Percentiles rank a stretch among this genome's conserved stretches.
These are phyloP conservation scores for Alloteropsis semialata DNA, from an alignment of 176 grass and related monocot species.

Conservation along the genomic window DNA sequence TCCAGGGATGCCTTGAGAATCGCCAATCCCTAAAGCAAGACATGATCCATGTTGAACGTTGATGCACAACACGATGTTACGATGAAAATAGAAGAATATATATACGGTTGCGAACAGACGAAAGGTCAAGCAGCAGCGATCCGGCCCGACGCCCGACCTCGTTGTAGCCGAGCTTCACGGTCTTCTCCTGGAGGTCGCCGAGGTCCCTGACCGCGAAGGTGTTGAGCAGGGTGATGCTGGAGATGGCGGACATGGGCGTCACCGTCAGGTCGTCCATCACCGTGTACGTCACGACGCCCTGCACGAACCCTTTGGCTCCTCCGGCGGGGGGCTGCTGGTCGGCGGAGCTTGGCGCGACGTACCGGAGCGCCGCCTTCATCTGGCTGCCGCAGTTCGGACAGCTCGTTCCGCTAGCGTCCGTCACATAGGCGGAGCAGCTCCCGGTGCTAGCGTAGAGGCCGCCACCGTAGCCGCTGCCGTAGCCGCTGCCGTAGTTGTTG, in stretches of 20 bases:
- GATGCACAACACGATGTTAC: too few relatives aligned
- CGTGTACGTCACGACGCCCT: slow-evolving; percentile 32
- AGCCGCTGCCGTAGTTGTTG: neutral
- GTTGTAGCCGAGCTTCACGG: slow-evolving; percentile 2
- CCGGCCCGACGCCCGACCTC: neutral
- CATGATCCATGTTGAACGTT: neutral
- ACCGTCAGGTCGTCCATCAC: slow-evolving; percentile 31
- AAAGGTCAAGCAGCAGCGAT: too few relatives aligned
- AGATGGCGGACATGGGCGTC: slow-evolving; percentile 36
- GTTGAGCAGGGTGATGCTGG: slow-evolving; percentile 39
- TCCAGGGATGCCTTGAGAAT: slow-evolving; percentile 31
- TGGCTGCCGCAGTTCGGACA: neutral
- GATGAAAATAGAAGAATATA: too few relatives aligned
- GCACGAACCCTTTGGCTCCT: neutral
- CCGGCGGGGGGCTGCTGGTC: neutral
- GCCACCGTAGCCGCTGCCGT: too few relatives aligned
- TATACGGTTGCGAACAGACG: too few relatives aligned
- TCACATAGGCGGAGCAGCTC: neutral
- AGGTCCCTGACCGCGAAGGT: neutral
- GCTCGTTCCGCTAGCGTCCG: neutral
- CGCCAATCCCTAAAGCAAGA: neutral
- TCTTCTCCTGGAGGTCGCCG: slow-evolving; percentile 19
- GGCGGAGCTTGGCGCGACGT: neutral
- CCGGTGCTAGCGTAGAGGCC: too few relatives aligned
- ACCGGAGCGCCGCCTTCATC: neutral